These are phyloP conservation scores for Vickermania spadyakhi DNA, from an alignment of 208 protist genomes.

Conservation along the genomic window DNA sequence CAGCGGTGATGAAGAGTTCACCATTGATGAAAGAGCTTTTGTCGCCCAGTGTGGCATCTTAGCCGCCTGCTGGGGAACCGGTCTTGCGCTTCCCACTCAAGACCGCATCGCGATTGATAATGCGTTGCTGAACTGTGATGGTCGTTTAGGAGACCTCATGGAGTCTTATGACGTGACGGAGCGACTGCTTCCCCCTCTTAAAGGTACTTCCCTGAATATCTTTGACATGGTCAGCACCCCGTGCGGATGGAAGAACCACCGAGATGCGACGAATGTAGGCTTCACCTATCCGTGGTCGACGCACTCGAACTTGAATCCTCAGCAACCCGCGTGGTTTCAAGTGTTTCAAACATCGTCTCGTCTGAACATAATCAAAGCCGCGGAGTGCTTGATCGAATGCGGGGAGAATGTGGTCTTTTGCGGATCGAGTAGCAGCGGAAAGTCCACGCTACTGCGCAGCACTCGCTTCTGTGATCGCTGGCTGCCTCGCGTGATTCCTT, in stretches of 20 bases:
- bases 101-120: slow-evolving; percentile 1
- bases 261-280: slow-evolving; percentile 24
- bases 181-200: background rate
- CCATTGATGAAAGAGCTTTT: slow-evolving; percentile 23
- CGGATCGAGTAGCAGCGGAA: slow-evolving; percentile 39
- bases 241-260: slow-evolving; percentile 62
- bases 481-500: slow-evolving; percentile 37
- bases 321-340: slow-evolving; percentile 37
- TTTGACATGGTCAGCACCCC: slow-evolving; percentile 7
- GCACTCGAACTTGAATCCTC: slow-evolving; percentile 17
- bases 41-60: slow-evolving; percentile 17
- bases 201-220: background rate
- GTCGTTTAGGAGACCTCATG: background rate
- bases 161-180: slow-evolving; percentile 1
- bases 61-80: slow-evolving; percentile 9
- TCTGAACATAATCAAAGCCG: slow-evolving; percentile 24
- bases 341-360: slow-evolving; percentile 55
- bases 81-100: slow-evolving; percentile 2
- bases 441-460: slow-evolving; percentile 58
- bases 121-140: slow-evolving; percentile 6
- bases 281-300: slow-evolving; percentile 32
- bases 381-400: slow-evolving; percentile 68
- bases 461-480: slow-evolving; percentile 45
- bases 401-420: slow-evolving; percentile 63
- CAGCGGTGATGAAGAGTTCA: slow-evolving; percentile 12